Evolutionary conservation across 495 filamentous ascomycete species (phyloP), one percentile per base, ranked within the genome.

Genomic region (Daldinia childiae): DNA sequence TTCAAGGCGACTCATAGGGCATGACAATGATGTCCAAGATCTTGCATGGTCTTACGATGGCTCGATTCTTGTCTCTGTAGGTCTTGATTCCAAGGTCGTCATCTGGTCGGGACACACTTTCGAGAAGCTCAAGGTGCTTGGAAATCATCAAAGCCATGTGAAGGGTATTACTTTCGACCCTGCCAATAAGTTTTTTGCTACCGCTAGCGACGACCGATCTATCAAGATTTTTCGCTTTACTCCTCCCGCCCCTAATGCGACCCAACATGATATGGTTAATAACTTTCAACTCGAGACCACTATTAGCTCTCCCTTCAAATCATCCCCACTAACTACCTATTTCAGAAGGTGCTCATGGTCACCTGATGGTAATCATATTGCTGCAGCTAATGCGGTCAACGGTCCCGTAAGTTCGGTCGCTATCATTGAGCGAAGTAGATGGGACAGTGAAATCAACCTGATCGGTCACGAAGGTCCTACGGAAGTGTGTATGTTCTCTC

Each of bases 11-110:
- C 83, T 99, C 56, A 95, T 97, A 54, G 96, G 96, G 8, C 95
- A 99, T 76, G 95, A 99, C 58, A 98, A 98, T 79, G 95, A 99
- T 82, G 93, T 99, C 39, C 95, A 98, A 80, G 96, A 99, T 85
- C 84, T 98, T 62, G 95, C 93, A 32, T 99, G 95, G 95, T 97
- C 95, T 36, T 90, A 91, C 74, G 95, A 99, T 82, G 95, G 93
- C 27, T 97, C 93, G 1, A 93, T 99, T 27, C 82, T 99, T 70
- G 94, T 98, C 7, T 98, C 95, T 2, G 96, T 98, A 7, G 96
- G 95, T 3, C 84, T 99, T 66, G 95, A 99, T 80, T 98, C 96
- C 21, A 98, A 98, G 80, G 90, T 98, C 17, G 96, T 99, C 50
- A 91, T 98, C 14, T 99, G 95, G 95, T 97, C 94, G 1, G 95